Base-by-base conservation (phyloP, 352 stramenopile genomes). In the Globisporangium ultimum region DNA sequence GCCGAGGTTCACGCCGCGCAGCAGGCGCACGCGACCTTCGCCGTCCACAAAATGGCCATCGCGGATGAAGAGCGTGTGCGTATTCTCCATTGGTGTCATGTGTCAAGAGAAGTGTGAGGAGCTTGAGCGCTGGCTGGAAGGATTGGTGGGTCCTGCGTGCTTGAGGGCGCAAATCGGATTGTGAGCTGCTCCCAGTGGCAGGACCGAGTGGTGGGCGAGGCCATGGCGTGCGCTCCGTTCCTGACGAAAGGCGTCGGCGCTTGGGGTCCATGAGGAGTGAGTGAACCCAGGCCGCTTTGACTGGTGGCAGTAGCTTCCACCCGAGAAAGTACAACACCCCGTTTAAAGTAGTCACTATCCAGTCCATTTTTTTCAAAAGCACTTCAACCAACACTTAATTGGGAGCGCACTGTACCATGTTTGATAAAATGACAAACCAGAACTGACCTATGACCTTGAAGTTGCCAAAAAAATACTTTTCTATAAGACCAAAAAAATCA, bases 1-100 rank as follows among this genome's bases (percentile, higher is more conserved):
- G 55, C 84, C 84, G 22, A 97, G 61, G 67, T 97, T 97, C 2
- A 97, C 86, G 53, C 90, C 89, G 36, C 86, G 84, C 21, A 97
- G 63, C 8, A 96, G 61, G 10, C 77, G 60, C 21, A 91, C 79
- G 42, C 89, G 80, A 21, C 76, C 82, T 18, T 94, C 70, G 5
- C 68, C 61, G 63, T 97, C 90, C 14, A 89, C 66, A 64, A 97
- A 97, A 64, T 92, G 71, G 22, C 79, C 81, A 43, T 90, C 66
- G 45, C 70, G 74, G 28, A 91, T 75, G 32, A 59, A 61, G 28
- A 90, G 49, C 8, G 66, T 47, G 38, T 53, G 50, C 21, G 50
- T 64, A 20, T 59, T 22, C 5, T 58, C 58, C 17, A 64, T 36
- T 20, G 41, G 15, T 20, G 22, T 36, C 4, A 10, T 45, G 40